Conservation (phyloP, 495 filamentous ascomycete genomes). For the Astrothelium macrocarpum region DNA sequence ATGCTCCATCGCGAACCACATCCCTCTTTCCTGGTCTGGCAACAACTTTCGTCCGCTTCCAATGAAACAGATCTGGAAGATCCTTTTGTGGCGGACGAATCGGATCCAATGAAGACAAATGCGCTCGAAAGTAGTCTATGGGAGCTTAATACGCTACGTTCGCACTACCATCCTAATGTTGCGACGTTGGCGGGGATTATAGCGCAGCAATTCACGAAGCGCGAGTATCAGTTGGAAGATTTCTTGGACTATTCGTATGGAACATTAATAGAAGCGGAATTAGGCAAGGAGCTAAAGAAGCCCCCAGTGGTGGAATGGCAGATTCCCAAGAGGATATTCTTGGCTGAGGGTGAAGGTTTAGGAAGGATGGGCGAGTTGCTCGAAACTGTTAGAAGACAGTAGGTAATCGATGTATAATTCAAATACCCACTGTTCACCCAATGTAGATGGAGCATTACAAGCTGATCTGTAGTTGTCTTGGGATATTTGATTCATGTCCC, state of each 20-base stretch:
- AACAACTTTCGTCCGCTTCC: background rate
- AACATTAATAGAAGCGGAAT: conserved; percentile 71
- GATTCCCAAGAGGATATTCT: conserved; percentile 85
- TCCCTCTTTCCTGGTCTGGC: conserved; percentile 16
- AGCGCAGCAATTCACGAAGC: conserved; percentile 95
- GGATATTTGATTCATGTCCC: too few species aligned
- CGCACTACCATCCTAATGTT: conserved; percentile 95
- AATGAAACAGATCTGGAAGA: conserved; percentile 65
- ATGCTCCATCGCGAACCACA: conserved; percentile 73
- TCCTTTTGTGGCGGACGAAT: conserved; percentile 63
- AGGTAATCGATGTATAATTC: too few species aligned
- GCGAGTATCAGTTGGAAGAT: conserved; percentile 83
- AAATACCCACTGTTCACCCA: too few species aligned
- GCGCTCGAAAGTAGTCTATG: conserved; percentile 91
- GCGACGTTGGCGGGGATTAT: conserved; percentile 89
- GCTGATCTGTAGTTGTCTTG: too few species aligned
- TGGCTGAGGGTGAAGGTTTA: conserved; percentile 39
- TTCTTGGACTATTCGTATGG: conserved; percentile 89
- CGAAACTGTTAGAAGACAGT: conserved; percentile 3
- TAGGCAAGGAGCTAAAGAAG: conserved; percentile 74
- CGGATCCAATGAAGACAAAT: conserved; percentile 71
- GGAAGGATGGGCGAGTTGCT: conserved; percentile 27
- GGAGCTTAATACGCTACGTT: conserved; percentile 84
- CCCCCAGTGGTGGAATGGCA: conserved; percentile 82
- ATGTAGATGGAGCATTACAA: too few species aligned